Conservation (phyloP, 768 basidiomycete genomes). For the Austroboletus eburneus region DNA sequence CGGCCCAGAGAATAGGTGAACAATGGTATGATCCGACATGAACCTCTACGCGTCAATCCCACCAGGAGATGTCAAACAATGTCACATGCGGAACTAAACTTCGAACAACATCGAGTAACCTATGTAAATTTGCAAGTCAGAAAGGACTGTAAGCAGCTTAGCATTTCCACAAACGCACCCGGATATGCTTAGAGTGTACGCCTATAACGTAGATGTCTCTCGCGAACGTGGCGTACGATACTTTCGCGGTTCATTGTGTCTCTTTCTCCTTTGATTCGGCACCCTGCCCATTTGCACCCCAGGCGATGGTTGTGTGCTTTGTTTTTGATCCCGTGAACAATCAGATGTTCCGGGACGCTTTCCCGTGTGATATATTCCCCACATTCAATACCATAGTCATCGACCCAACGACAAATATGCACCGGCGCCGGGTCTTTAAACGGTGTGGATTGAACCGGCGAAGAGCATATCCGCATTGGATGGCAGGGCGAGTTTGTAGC, state of each 20-base stretch:
- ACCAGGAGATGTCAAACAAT: background rate
- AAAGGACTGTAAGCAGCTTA: too few species aligned
- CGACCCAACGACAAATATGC: constrained; percentile 8
- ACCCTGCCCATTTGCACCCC: constrained; percentile 8
- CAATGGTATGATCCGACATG: background rate
- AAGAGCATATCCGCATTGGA: background rate
- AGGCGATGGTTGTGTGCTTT: accelerated
- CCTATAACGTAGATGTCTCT: constrained; percentile 12
- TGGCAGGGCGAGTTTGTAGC: background rate
- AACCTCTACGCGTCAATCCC: background rate
- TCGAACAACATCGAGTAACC: background rate
- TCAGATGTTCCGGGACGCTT: constrained; percentile 9
- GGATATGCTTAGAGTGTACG: background rate
- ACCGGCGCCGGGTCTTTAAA: background rate
- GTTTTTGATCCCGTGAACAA: constrained; percentile 1
- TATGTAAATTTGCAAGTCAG: too few species aligned
- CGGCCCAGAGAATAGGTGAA: background rate
- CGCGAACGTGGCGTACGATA: constrained; percentile 13
- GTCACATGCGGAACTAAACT: background rate
- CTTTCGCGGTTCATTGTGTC: constrained; percentile 9
- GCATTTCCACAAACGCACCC: too few species aligned
- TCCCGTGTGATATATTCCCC: background rate
- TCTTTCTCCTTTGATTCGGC: background rate
- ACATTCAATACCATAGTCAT: constrained; percentile 2
- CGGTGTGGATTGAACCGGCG: background rate